Evolutionary conservation across 768 basidiomycete species (phyloP).

Genomic region (Pholiota microspora): DNA sequence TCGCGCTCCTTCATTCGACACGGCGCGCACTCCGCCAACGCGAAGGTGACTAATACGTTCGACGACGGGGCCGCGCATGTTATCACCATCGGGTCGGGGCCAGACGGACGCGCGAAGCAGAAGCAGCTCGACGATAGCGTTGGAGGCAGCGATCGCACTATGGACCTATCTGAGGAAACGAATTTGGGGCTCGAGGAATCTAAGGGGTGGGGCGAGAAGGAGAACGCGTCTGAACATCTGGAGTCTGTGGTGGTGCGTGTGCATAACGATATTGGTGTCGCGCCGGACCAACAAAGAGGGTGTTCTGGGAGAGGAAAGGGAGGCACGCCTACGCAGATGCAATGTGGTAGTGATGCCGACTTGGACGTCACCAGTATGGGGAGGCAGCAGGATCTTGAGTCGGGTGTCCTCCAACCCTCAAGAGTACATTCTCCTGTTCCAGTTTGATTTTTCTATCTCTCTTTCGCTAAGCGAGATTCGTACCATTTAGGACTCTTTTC

Average conservation of each 20-base stretch:
- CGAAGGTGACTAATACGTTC: not conserved
- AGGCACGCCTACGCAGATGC: not conserved
- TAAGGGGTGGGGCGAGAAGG: not conserved
- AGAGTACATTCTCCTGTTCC: not conserved
- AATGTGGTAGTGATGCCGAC: not conserved
- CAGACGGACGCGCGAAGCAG: not conserved
- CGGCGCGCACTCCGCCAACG: not conserved
- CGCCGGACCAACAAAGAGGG: not conserved
- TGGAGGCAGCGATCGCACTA: not conserved
- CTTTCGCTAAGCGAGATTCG: no score
- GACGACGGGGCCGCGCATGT: not conserved
- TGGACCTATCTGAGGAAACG: not conserved
- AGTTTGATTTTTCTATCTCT: no score
- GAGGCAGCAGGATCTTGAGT: not conserved
- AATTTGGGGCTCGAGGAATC: no score
- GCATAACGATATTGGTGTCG: not conserved
- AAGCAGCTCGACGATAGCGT: not conserved
- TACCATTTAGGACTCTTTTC: no score
- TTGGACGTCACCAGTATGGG: not conserved
- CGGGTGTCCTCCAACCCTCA: not conserved
- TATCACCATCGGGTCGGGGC: not conserved
- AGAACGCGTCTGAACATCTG: not conserved
- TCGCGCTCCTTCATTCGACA: not conserved
- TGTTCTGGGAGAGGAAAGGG: not conserved
- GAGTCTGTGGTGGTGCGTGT: not conserved